phyloP scores from a whole-genome alignment of 768 basidiomycete species.

The Kwoniella newhampshirensis region DNA sequence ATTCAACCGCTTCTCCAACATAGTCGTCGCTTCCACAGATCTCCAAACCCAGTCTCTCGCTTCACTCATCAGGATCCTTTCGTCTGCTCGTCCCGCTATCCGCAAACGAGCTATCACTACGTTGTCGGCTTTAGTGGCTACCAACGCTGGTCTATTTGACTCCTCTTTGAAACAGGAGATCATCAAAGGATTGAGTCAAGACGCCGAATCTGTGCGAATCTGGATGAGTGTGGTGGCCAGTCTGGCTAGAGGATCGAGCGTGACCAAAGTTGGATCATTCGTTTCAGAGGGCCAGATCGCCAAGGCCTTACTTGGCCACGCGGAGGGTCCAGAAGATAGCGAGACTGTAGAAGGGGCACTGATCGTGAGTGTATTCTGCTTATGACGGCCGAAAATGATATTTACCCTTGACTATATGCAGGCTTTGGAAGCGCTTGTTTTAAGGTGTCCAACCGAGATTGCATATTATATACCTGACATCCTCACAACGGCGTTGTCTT shows the following conservation, averaged over 20 bases:
- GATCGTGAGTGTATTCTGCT: constrained; percentile 24
- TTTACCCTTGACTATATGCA: no score
- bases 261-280: constrained; percentile 32
- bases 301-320: constrained; percentile 27
- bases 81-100: constrained; percentile 75
- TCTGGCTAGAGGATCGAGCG: constrained; percentile 68
- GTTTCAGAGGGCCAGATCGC: constrained; percentile 27
- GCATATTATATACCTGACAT: constrained; percentile 70
- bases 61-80: constrained; percentile 65
- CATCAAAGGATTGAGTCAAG: constrained; percentile 51
- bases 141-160: constrained; percentile 64
- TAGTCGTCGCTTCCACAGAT: constrained; percentile 22
- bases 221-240: constrained; percentile 61
- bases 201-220: constrained; percentile 55
- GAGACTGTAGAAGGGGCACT: constrained; percentile 45
- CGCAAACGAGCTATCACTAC: constrained; percentile 89
- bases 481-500: constrained; percentile 68
- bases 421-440: constrained; percentile 80
- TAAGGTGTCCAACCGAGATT: constrained; percentile 80
- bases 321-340: constrained; percentile 36
- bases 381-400: not conserved
- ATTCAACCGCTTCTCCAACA: constrained; percentile 74
- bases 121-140: constrained; percentile 72
- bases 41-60: constrained; percentile 59
- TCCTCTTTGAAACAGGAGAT: constrained; percentile 61